Evolutionary conservation across 2,329 filamentous ascomycete species (phyloP), one percentile per base, ranked within the genome.

Genomic region (Blastomyces parvus): DNA sequence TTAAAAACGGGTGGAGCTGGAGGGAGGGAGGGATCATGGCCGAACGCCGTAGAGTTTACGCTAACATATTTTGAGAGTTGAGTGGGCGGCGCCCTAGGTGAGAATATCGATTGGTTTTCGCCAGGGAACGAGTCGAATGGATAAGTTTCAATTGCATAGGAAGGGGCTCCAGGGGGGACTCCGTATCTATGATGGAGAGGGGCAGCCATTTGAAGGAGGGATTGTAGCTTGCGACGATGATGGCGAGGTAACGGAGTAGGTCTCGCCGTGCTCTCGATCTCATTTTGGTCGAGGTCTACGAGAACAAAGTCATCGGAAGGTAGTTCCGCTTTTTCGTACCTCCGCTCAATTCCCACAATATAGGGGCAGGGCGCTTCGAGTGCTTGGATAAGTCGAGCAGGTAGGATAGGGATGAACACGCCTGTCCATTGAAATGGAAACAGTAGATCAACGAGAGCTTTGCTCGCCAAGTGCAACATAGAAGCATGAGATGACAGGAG

Each of bases 331-430:
- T 78, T 77, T 62, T 78, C 75, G 73, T 97, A 97, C 63, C 92
- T 86, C 68, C 92, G 85, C 77, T 99, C 94, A 64, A 99, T 90
- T 59, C 94, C 94, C 53, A 97, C 91, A 68, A 99, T 96, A 71
- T 97, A 99, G 0, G 94, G 94, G 70, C 94, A 97, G 2, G 93
- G 93, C 0, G 93, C 93, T 70, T 97, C 94, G 22, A 99, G 83
- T 2, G 91, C 93, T 61, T 94, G 92, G 11, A 99, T 82, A 27
- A 99, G 80, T 44, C 93, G 86, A 9, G 91, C 90, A 6, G 93
- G 93, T 9, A 99, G 82, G 42, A 97, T 83, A 1, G 93, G 93
- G 67, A 97, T 97, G 73, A 96, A 91, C 59, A 97, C 91, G 69
- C 92, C 95, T 2, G 90, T 86, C 93, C 94, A 97, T 67, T 91